Base-by-base conservation (phyloP, 2,329 filamentous ascomycete species). In the Septoria petroselini region DNA sequence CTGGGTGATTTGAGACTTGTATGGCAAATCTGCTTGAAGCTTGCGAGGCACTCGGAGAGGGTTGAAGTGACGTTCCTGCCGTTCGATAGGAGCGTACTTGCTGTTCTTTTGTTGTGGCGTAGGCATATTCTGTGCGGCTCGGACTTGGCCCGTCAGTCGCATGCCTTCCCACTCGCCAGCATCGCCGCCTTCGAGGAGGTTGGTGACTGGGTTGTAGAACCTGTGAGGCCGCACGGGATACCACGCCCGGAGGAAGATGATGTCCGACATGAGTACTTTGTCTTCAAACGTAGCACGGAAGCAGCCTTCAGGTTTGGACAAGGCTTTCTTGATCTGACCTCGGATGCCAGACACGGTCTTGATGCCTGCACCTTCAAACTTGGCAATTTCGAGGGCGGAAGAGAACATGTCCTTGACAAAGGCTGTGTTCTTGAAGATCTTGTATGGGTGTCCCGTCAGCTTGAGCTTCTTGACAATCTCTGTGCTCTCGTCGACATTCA, bases 381-480 rank as follows among this genome's bases (percentile, higher is more conserved):
- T 98, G 64, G 93, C 91, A 58, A 98, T 93, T 68, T 98, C 93
- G 34, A 98, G 83, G 0, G 89, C 79, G 0, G 86, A 85, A 66
- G 82, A 90, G 78, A 98, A 98, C 93, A 98, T 98, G 73, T 95
- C 89, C 70, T 93, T 94, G 73, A 98, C 90, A 68, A 98, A 98
- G 31, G 93, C 91, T 0, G 93, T 98, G 75, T 98, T 98, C 73
- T 95, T 95, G 82, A 94, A 97, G 71, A 97, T 94, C 74, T 97
- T 97, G 79, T 93, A 94, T 1, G 93, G 91, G 40, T 82, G 79
- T 53, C 93, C 93, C 0, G 90, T 96, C 41, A 98, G 81, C 71
- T 98, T 98, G 66, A 98, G 84, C 77, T 98, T 98, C 80, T 98
- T 98, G 70, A 98, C 93, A 58, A 98, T 97, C 68, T 98, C 93